These are phyloP conservation scores for Letharia lupina DNA, from an alignment of 495 filamentous ascomycete genomes.

Conservation along the genomic window DNA sequence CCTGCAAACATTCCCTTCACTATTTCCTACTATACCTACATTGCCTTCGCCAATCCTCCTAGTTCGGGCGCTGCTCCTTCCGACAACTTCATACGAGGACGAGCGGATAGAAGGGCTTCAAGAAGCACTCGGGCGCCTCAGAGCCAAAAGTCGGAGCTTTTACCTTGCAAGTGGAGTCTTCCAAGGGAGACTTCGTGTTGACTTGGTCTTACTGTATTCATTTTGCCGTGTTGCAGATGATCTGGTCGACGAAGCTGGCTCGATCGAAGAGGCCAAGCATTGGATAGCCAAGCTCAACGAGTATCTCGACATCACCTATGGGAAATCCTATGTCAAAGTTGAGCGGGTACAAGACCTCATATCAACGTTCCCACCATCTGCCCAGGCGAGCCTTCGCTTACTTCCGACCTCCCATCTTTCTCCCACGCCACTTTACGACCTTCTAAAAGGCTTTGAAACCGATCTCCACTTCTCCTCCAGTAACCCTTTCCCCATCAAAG, in stretches of 20 bases:
- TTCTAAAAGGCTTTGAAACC: conserved; percentile 53
- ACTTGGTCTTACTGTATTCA: conserved; percentile 59
- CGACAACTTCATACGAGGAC: conserved; percentile 40
- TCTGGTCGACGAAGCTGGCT: conserved; percentile 50
- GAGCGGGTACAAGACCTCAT: conserved; percentile 28
- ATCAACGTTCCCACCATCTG: conserved; percentile 38
- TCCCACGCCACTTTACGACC: conserved; percentile 45
- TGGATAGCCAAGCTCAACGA: conserved; percentile 45
- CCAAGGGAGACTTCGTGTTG: conserved; percentile 53
- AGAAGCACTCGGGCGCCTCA: conserved; percentile 45
- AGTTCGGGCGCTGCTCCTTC: conserved; percentile 37
- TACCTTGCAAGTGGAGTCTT: conserved; percentile 59
- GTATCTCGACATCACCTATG: conserved; percentile 40
- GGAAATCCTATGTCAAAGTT: conserved; percentile 8
- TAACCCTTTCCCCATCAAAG: conserved; percentile 44
- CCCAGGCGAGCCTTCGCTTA: conserved; percentile 41
- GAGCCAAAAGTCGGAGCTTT: conserved; percentile 57
- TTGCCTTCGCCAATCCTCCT: conserved; percentile 40
- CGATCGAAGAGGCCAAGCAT: conserved; percentile 35
- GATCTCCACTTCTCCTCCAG: conserved; percentile 44
- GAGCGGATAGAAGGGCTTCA: conserved; percentile 44
- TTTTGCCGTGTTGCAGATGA: conserved; percentile 66
- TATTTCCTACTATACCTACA: conserved; percentile 36
- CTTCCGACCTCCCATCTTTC: conserved; percentile 48
- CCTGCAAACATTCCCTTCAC: conserved; percentile 43